Percentiles rank a stretch among this genome's conserved stretches.
phyloP scores from a whole-genome alignment of 805 yeast genomes.

The Lachancea mirantina region DNA sequence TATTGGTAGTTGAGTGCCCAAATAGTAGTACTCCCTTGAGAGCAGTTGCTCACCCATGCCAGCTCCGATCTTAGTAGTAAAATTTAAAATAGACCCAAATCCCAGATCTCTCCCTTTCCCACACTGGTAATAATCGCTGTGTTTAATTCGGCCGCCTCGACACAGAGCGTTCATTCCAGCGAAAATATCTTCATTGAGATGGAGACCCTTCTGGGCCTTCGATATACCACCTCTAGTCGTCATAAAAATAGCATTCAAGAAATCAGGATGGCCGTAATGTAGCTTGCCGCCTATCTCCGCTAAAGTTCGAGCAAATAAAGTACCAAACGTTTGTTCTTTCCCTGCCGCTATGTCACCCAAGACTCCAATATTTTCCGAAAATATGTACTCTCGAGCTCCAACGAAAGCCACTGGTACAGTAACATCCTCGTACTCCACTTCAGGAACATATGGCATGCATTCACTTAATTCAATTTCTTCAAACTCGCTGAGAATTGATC shows the following conservation, averaged over 20 bases:
- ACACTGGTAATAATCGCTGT: conserved; percentile 82
- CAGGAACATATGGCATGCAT: conserved; percentile 55
- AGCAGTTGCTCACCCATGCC: conserved; percentile 91
- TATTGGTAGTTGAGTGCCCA: conserved; percentile 73
- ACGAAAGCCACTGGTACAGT: conserved; percentile 84
- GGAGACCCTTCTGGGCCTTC: conserved; percentile 80
- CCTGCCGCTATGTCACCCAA: conserved; percentile 89
- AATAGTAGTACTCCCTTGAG: conserved; percentile 73
- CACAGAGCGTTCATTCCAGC: conserved; percentile 81
- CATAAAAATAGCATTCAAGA: conserved; percentile 67
- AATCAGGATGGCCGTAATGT: conserved; percentile 88
- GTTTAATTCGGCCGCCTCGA: conserved; percentile 84
- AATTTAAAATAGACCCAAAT: conserved; percentile 77
- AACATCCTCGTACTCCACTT: conserved; percentile 39
- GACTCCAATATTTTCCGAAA: conserved; percentile 80
- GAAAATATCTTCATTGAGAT: conserved; percentile 80
- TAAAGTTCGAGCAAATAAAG: conserved; percentile 73
- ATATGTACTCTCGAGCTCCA: conserved; percentile 82
- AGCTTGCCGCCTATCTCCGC: conserved; percentile 81
- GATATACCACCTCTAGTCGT: conserved; percentile 85
- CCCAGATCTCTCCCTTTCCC: conserved; percentile 90
- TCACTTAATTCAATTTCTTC: conserved; percentile 62
- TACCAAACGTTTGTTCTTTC: conserved; percentile 85
- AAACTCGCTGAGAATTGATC: conserved; percentile 83
- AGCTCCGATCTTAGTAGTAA: conserved; percentile 84